Conservation (phyloP, 306 rosid species). For the Trifolium subterraneum region DNA sequence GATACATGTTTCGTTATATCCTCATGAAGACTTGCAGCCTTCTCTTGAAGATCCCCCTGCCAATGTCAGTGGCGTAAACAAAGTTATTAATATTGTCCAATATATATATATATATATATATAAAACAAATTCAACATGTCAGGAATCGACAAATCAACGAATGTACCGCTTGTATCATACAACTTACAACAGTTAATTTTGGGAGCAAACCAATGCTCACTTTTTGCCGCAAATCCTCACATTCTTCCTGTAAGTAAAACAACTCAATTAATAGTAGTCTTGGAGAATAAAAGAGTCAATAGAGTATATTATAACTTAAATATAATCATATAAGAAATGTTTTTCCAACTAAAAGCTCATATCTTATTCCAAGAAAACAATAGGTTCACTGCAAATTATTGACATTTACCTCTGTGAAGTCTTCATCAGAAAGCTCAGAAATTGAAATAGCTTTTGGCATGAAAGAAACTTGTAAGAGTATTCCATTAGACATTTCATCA, state of each 20-base stretch:
- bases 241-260: conserved; percentile 67
- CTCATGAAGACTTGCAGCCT: conserved; percentile 61
- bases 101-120: too few relatives aligned
- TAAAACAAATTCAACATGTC: not conserved
- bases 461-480: conserved; percentile 63
- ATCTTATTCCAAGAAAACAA: conserved; percentile 23
- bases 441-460: conserved; percentile 45
- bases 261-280: conserved; percentile 26
- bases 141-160: not conserved
- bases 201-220: conserved; percentile 49
- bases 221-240: conserved; percentile 60
- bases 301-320: too few relatives aligned
- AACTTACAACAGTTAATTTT: conserved; percentile 70
- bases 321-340: not conserved
- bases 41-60: conserved; percentile 73
- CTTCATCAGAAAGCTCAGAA: conserved; percentile 65
- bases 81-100: not conserved
- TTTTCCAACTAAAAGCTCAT: conserved; percentile 22
- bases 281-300: not conserved
- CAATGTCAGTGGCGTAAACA: conserved; percentile 15
- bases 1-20: conserved; percentile 73
- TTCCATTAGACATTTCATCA: conserved; percentile 33
- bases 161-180: not conserved
- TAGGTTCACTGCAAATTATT: conserved; percentile 16
- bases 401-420: conserved; percentile 75